Percentiles rank a stretch among this genome's conserved stretches.
Evolutionary conservation across 306 rosid genomes (phyloP).

Genomic region (Cicer arietinum): DNA sequence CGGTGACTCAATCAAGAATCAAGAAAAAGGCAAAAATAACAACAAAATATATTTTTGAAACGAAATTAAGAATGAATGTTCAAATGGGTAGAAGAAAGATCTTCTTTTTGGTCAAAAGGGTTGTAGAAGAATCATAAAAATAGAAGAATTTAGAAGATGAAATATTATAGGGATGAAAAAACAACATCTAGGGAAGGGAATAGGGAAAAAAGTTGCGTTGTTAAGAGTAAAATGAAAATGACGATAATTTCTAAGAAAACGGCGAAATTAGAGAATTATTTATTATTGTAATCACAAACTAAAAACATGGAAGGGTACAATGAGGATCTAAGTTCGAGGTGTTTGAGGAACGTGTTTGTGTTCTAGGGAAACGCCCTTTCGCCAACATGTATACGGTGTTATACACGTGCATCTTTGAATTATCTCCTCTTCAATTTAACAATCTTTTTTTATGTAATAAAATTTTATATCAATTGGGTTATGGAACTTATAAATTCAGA

Average conservation of each 20-base stretch:
- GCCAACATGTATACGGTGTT: slow-evolving; percentile 7
- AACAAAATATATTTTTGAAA: not conserved
- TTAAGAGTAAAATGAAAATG: not conserved
- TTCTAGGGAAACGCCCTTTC: slow-evolving; percentile 38
- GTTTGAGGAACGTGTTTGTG: slow-evolving; percentile 29
- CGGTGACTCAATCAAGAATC: slow-evolving; percentile 6
- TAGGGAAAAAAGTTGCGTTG: not conserved
- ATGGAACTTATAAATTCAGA: too few relatives aligned
- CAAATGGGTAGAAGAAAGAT: slow-evolving; percentile 32
- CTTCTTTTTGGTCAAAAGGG: slow-evolving; percentile 34
- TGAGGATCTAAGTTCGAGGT: slow-evolving; percentile 43
- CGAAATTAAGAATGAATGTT: not conserved
- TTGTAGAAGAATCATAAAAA: slow-evolving; percentile 22
- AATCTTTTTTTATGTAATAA: too few relatives aligned
- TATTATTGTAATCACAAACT: slow-evolving; percentile 2
- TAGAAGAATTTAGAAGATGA: slow-evolving; percentile 1
- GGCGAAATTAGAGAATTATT: slow-evolving; percentile 2
- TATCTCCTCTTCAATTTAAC: too few relatives aligned
- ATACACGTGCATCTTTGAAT: slow-evolving; percentile 16
- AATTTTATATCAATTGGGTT: too few relatives aligned
- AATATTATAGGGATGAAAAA: slow-evolving; percentile 19
- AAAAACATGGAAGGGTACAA: not conserved
- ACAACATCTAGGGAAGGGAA: not conserved
- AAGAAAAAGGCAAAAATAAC: too few relatives aligned
- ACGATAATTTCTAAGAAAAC: slow-evolving; percentile 35